A percentile compares a stretch with the other conserved stretches of the same genome.
phyloP scores from a whole-genome alignment of 1,284 basidiomycete species.

The Cryptococcus sp. region DNA sequence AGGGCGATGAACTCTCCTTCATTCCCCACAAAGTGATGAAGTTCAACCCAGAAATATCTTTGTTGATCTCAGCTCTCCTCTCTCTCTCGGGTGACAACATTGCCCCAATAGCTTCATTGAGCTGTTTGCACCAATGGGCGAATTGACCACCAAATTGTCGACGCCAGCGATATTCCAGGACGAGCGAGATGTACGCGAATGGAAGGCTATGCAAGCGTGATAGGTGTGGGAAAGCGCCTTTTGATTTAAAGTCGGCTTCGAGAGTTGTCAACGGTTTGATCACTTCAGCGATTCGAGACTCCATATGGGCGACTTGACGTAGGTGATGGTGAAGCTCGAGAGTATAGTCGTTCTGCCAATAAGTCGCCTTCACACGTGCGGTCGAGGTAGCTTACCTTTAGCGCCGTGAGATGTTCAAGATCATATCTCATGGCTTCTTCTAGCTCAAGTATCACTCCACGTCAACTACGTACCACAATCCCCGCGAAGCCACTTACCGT shows the following conservation, averaged over 20 bases:
- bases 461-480: not conserved
- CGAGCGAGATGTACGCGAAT: slow-evolving; percentile 86
- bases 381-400: slow-evolving; percentile 35
- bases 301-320: slow-evolving; percentile 66
- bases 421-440: slow-evolving; percentile 44
- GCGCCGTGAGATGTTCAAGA: slow-evolving; percentile 32
- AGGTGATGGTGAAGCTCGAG: slow-evolving; percentile 63
- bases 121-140: slow-evolving; percentile 67
- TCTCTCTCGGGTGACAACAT: slow-evolving; percentile 65
- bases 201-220: slow-evolving; percentile 82
- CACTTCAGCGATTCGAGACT: slow-evolving; percentile 68
- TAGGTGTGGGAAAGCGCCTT: slow-evolving; percentile 82
- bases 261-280: slow-evolving; percentile 60
- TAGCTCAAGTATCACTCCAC: slow-evolving; percentile 20
- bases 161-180: slow-evolving; percentile 83
- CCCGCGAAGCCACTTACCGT: not conserved
- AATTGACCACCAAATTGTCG: slow-evolving; percentile 77
- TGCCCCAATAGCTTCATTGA: slow-evolving; percentile 76
- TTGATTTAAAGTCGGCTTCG: slow-evolving; percentile 58
- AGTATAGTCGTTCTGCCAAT: slow-evolving; percentile 66
- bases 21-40: slow-evolving; percentile 62
- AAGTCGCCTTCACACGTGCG: not conserved
- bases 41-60: slow-evolving; percentile 71
- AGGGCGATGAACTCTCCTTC: slow-evolving; percentile 49
- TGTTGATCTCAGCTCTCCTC: slow-evolving; percentile 68